Conservation (phyloP, 2,329 filamentous ascomycete species). For the Epichloe hybrida region DNA sequence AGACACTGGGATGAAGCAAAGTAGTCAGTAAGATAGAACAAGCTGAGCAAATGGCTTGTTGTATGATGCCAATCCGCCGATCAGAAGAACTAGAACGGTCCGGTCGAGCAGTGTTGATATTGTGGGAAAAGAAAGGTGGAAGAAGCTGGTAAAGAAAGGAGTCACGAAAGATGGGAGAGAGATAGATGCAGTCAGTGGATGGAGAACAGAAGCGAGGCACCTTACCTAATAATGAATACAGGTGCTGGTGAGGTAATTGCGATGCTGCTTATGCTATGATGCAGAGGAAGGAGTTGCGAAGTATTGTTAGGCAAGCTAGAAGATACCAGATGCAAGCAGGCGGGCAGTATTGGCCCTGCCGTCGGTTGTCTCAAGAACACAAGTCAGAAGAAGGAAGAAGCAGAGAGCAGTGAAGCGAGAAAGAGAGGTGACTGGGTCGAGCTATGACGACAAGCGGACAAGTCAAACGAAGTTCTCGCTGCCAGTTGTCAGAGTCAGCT, state of each 20-base stretch:
- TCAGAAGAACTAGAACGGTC: slow-evolving; percentile 25
- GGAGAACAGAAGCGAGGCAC: slow-evolving; percentile 6
- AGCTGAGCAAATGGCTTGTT: slow-evolving; percentile 42
- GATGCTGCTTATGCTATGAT: slow-evolving; percentile 10
- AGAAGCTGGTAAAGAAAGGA: slow-evolving; percentile 8
- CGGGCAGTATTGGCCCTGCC: slow-evolving; percentile 4
- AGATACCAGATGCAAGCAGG: slow-evolving; percentile 6
- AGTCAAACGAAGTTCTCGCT: slow-evolving; percentile 1
- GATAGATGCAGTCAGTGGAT: slow-evolving; percentile 3
- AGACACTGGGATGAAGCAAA: slow-evolving; percentile 41
- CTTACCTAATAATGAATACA: slow-evolving; percentile 10
- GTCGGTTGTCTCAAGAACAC: neutral
- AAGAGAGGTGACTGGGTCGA: slow-evolving; percentile 1
- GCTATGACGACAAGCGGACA: slow-evolving; percentile 2
- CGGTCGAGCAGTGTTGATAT: slow-evolving; percentile 29
- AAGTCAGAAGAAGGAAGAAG: slow-evolving; percentile 6
- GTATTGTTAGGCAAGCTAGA: slow-evolving; percentile 4
- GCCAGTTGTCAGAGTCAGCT: slow-evolving; percentile 3
- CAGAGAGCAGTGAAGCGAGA: slow-evolving; percentile 2
- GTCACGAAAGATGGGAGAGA: slow-evolving; percentile 6
- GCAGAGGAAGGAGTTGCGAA: slow-evolving; percentile 8
- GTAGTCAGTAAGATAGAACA: slow-evolving; percentile 45
- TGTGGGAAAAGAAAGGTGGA: slow-evolving; percentile 20
- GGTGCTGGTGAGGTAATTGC: slow-evolving; percentile 10
- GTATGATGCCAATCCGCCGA: slow-evolving; percentile 18